Percentiles rank a stretch among this genome's conserved stretches.
Conservation (phyloP, 2,329 filamentous ascomycete species). For the Dothistroma septosporum region DNA sequence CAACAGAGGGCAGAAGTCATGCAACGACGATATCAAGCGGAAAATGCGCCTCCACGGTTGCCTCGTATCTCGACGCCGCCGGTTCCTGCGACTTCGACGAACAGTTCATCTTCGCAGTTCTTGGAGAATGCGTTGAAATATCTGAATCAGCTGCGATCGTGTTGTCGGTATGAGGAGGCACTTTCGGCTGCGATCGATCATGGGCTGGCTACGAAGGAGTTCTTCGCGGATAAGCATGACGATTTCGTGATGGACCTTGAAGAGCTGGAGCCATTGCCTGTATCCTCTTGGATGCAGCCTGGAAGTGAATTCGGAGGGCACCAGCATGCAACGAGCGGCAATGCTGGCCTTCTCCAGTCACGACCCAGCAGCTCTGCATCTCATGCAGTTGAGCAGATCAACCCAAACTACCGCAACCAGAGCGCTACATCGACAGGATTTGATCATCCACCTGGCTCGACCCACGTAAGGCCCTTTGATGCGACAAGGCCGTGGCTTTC, state of each 20-base stretch:
- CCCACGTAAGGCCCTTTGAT: conserved; percentile 27
- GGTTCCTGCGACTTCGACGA: conserved; percentile 14
- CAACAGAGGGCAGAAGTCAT: conserved; percentile 34
- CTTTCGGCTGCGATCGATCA: conserved; percentile 51
- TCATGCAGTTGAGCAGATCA: conserved; percentile 32
- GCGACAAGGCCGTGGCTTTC: conserved; percentile 39
- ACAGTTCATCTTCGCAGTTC: conserved; percentile 32
- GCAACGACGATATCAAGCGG: conserved; percentile 33
- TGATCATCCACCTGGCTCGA: conserved; percentile 30
- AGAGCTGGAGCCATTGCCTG: conserved; percentile 48
- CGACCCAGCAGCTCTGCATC: conserved; percentile 14
- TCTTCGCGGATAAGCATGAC: conserved; percentile 49
- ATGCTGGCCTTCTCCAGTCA: conserved; percentile 19
- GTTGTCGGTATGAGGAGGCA: conserved; percentile 52
- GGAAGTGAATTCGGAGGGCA: conserved; percentile 59
- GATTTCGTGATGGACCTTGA: conserved; percentile 58
- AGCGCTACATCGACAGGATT: conserved; percentile 17
- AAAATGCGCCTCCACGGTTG: conserved; percentile 31
- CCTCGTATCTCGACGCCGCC: conserved; percentile 30
- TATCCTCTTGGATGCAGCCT: conserved; percentile 59
- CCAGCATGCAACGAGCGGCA: conserved; percentile 51
- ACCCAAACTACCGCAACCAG: conserved; percentile 26
- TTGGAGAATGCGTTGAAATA: conserved; percentile 60
- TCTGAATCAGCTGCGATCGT: conserved; percentile 55
- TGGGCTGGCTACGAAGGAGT: conserved; percentile 51